phyloP scores from a whole-genome alignment of 176 grass and related monocot genomes.

The Phoenix dactylifera region DNA sequence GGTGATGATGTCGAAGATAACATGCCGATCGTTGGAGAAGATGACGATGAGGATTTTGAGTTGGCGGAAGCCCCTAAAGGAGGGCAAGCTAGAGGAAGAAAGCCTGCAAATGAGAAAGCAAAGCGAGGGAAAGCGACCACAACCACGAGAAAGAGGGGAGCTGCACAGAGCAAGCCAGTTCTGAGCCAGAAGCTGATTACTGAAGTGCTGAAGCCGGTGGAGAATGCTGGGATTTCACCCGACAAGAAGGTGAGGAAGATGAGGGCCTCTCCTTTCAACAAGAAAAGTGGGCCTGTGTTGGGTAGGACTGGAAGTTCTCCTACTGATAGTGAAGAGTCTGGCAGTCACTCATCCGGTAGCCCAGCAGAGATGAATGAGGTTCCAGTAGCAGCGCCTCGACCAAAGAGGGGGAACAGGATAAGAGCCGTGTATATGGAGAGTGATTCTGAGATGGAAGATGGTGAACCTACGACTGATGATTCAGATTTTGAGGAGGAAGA shows the following conservation, averaged over 20 bases:
- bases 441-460: slow-evolving; percentile 45
- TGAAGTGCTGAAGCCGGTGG: slow-evolving; percentile 27
- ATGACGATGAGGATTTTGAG: slow-evolving; percentile 22
- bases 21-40: slow-evolving; percentile 11
- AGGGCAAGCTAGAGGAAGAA: slow-evolving; percentile 47
- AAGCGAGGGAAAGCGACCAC: neutral
- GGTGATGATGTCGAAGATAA: slow-evolving; percentile 8
- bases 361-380: neutral
- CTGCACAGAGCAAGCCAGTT: slow-evolving; percentile 17
- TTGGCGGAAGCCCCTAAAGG: slow-evolving; percentile 14
- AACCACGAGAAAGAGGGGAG: slow-evolving; percentile 21
- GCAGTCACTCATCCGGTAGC: slow-evolving; percentile 23
- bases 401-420: slow-evolving; percentile 40
- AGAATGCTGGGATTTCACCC: slow-evolving; percentile 34
- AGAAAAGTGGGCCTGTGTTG: slow-evolving; percentile 52
- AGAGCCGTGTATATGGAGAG: slow-evolving; percentile 23
- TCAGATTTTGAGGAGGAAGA: slow-evolving; percentile 48
- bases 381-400: slow-evolving; percentile 27
- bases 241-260: slow-evolving; percentile 71
- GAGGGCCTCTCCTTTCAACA: slow-evolving; percentile 61
- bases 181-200: slow-evolving; percentile 27
- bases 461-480: slow-evolving; percentile 25
- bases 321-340: slow-evolving; percentile 12
- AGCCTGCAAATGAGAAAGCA: slow-evolving; percentile 23
- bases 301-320: slow-evolving; percentile 18